Conservation (phyloP, 225 moss, liverwort and hornwort species). For the Sphagnum tenellum region DNA sequence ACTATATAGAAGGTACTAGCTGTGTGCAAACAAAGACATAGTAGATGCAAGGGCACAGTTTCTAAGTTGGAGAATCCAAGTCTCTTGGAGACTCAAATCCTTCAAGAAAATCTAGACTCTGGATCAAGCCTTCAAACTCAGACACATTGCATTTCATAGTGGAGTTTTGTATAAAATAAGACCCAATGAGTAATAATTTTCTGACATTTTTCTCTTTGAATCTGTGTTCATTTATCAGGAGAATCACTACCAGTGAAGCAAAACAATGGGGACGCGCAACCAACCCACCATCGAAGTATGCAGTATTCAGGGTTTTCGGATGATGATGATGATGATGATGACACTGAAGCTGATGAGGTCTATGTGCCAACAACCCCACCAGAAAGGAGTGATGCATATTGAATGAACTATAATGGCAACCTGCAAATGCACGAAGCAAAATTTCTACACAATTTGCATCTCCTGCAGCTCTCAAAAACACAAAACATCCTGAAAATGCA, state of each 20-base stretch:
- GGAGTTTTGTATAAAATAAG: neutral
- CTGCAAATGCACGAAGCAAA: too few relatives aligned
- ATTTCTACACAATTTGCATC: too few relatives aligned
- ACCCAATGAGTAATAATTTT: neutral
- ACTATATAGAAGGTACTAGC: neutral
- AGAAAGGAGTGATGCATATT: conserved; percentile 40
- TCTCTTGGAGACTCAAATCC: neutral
- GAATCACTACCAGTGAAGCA: conserved; percentile 17
- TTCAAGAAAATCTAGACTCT: neutral
- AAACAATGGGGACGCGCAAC: conserved; percentile 27
- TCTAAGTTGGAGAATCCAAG: neutral
- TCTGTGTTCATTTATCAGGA: conserved; percentile 6
- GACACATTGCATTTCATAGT: neutral
- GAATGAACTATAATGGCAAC: neutral
- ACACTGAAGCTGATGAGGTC: conserved; percentile 28
- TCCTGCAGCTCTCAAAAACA: too few relatives aligned
- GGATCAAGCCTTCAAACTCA: too few relatives aligned
- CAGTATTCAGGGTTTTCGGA: conserved; percentile 11
- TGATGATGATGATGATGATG: conserved; percentile 50
- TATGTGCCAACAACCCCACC: conserved; percentile 54
- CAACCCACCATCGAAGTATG: conserved; percentile 20
- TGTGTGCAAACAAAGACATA: neutral
- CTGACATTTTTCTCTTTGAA: neutral
- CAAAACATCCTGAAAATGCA: too few relatives aligned
- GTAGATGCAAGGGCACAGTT: neutral